A percentile compares a stretch with the other conserved stretches of the same genome.
These are phyloP conservation scores for Cucurbita pepo DNA, from an alignment of 306 rosid genomes.

Conservation along the genomic window DNA sequence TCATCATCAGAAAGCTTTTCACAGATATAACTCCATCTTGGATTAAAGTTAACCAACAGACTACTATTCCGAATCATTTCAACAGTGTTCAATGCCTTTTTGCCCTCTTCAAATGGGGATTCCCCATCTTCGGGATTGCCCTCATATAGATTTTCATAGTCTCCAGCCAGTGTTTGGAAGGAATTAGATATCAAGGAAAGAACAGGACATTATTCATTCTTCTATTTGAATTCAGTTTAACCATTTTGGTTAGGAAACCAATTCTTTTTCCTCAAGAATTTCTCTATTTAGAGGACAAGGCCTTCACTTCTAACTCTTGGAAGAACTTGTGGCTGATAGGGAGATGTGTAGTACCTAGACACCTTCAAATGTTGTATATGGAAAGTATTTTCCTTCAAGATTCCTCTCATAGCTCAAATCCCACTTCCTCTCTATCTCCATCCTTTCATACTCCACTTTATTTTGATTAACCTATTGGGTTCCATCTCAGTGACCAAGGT, in stretches of 20 bases:
- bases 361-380: neutral
- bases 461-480: neutral
- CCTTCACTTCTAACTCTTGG: neutral
- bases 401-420: neutral
- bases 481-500: neutral
- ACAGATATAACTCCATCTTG: neutral
- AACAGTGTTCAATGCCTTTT: neutral
- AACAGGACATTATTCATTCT: too few species aligned
- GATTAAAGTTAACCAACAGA: neutral
- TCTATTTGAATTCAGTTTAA: neutral
- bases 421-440: neutral
- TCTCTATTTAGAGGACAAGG: neutral
- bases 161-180: neutral
- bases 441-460: neutral
- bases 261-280: neutral
- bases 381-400: neutral
- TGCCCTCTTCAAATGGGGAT: neutral
- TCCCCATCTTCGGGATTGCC: neutral
- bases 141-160: neutral
- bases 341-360: neutral
- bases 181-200: neutral
- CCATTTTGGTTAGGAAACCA: neutral
- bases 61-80: neutral
- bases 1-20: neutral
- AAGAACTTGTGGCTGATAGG: neutral